Evolutionary conservation across 345 rosid genomes (phyloP).

Genomic region (Pseudoturritis turrita): DNA sequence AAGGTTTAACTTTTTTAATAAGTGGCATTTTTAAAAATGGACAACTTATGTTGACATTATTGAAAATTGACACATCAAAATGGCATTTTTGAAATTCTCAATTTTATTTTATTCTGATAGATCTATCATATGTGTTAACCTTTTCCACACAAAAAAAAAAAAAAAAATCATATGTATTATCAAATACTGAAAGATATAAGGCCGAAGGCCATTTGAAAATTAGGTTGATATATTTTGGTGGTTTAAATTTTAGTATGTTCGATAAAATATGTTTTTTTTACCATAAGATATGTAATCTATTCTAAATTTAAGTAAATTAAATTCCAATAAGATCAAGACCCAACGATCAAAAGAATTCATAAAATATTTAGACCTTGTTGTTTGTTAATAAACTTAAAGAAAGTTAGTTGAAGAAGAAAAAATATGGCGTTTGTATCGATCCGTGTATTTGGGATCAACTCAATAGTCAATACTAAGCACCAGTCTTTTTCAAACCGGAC

Average conservation of each 20-base stretch:
- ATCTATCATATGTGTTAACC: not conserved
- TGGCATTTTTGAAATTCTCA: too few relatives aligned
- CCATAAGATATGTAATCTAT: not conserved
- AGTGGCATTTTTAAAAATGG: too few relatives aligned
- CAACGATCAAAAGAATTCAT: not conserved
- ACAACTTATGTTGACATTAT: too few relatives aligned
- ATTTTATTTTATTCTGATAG: not conserved
- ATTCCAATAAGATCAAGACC: not conserved
- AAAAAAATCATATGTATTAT: not conserved
- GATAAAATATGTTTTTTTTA: not conserved
- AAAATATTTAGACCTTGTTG: not conserved
- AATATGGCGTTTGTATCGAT: not conserved
- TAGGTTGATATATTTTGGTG: not conserved
- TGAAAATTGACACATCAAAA: too few relatives aligned
- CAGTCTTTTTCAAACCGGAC: not conserved
- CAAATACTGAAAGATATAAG: not conserved
- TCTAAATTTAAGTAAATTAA: not conserved
- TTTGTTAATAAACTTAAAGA: not conserved
- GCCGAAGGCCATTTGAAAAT: not conserved
- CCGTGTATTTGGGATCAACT: not conserved
- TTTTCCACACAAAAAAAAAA: too few relatives aligned
- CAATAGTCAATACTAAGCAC: not conserved
- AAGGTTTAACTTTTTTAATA: too few relatives aligned
- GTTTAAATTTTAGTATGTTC: not conserved
- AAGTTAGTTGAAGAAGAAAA: constrained; percentile 6